These are phyloP conservation scores for Suhomyces bokatorum DNA, from an alignment of 1,139 yeast genomes.

Conservation along the genomic window DNA sequence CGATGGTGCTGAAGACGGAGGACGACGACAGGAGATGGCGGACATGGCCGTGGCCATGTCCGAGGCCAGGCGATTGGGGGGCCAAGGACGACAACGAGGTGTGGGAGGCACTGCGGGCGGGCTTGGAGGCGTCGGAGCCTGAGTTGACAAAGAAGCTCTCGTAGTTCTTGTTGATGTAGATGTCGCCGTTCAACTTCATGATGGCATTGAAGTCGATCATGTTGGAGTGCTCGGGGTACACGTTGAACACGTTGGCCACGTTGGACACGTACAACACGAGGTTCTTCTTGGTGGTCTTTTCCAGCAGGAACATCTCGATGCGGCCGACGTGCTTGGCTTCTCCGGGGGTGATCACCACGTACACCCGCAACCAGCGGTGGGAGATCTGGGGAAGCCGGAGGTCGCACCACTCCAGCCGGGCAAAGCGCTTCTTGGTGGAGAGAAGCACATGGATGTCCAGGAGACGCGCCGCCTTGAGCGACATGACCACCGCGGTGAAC, in stretches of 20 bases:
- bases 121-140: constrained; percentile 4
- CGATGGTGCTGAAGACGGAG: constrained; percentile 17
- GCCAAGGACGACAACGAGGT: constrained; percentile 12
- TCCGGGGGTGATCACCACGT: constrained; percentile 45
- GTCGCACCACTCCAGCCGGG: constrained; percentile 57
- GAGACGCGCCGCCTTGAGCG: constrained; percentile 54
- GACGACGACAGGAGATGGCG: constrained; percentile 17
- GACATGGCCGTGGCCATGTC: constrained; percentile 2
- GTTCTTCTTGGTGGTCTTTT: constrained; percentile 43
- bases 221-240: constrained; percentile 55
- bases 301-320: constrained; percentile 50
- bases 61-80: constrained; percentile 1
- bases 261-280: constrained; percentile 48
- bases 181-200: constrained; percentile 52
- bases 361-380: constrained; percentile 56
- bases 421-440: constrained; percentile 45
- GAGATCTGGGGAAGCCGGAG: constrained; percentile 56
- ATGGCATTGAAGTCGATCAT: constrained; percentile 56
- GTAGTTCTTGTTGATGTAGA: constrained; percentile 44
- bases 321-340: constrained; percentile 43
- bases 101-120: constrained; percentile 13
- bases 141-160: constrained; percentile 27
- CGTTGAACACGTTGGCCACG: constrained; percentile 45
- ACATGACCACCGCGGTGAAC: constrained; percentile 55
- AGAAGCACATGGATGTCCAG: constrained; percentile 56